phyloP scores from a whole-genome alignment of 352 stramenopile species.

The Pythium periplocum region DNA sequence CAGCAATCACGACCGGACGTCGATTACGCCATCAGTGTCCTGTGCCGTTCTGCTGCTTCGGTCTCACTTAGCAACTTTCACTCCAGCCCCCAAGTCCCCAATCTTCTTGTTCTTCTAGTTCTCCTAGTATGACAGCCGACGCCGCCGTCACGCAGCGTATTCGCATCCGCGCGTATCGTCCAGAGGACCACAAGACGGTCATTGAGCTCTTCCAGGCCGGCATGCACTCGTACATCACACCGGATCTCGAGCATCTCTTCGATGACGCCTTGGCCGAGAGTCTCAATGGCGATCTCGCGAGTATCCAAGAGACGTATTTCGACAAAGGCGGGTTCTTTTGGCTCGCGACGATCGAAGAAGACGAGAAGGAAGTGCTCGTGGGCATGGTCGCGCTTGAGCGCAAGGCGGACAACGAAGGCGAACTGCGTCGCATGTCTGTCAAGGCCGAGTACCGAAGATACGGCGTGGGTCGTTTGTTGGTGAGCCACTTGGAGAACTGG shows the following conservation, averaged over 20 bases:
- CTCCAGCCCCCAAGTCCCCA: no score
- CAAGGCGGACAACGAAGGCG: constrained; percentile 18
- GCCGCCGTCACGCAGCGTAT: no score
- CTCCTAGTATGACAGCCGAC: no score
- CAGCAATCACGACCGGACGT: no score
- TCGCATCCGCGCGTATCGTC: constrained; percentile 4
- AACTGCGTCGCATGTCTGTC: constrained; percentile 46
- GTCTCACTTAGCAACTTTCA: no score
- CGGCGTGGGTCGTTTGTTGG: constrained; percentile 29
- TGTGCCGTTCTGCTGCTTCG: no score
- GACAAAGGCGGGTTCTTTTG: constrained; percentile 36
- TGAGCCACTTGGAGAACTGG: constrained; percentile 34
- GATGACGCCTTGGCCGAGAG: constrained; percentile 14
- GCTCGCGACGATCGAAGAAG: constrained; percentile 24
- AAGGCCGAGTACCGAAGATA: constrained; percentile 23
- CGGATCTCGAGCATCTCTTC: constrained; percentile 5
- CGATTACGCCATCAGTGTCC: no score
- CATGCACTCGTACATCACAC: constrained; percentile 1
- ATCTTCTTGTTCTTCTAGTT: no score
- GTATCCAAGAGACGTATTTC: constrained; percentile 35
- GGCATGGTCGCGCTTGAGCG: constrained; percentile 15
- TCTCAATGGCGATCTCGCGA: constrained; percentile 24
- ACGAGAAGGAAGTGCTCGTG: constrained; percentile 9
- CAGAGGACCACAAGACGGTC: constrained; percentile 7
- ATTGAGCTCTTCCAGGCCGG: constrained; percentile 18